Evolutionary conservation across 257 asterid species (phyloP).

Genomic region (Henckelia pumila): DNA sequence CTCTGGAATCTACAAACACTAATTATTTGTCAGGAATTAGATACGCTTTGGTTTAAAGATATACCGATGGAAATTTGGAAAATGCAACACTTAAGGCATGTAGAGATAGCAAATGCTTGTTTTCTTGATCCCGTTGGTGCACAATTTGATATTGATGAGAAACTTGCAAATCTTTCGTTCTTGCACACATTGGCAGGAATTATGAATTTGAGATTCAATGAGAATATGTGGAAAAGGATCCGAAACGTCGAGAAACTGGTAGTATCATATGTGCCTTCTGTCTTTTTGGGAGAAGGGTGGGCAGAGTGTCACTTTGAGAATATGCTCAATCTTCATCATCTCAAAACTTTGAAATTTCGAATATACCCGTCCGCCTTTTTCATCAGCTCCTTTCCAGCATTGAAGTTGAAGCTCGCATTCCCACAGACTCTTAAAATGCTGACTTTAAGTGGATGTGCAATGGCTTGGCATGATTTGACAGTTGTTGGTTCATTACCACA

Average conservation of each 20-base stretch:
- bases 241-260: conserved; percentile 20
- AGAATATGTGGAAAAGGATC: not conserved
- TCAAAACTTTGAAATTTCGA: not conserved
- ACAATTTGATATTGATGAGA: not conserved
- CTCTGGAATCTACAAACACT: conserved; percentile 25
- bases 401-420: conserved; percentile 1
- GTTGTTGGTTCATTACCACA: not conserved
- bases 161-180: not conserved
- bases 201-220: not conserved
- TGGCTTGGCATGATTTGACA: not conserved
- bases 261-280: not conserved
- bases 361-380: not conserved
- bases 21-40: not conserved
- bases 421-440: not conserved
- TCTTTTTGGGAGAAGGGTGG: not conserved
- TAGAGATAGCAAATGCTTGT: not conserved
- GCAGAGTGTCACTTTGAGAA: conserved; percentile 1
- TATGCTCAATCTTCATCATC: conserved; percentile 11
- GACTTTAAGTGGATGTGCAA: conserved; percentile 10
- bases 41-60: not conserved
- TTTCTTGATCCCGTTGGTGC: not conserved
- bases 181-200: conserved; percentile 18
- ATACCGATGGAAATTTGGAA: conserved; percentile 27
- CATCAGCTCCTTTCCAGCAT: too few relatives aligned
- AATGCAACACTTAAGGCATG: conserved; percentile 26